These are phyloP conservation scores for Murraya paniculata DNA, from an alignment of 345 rosid species.

Conservation along the genomic window DNA sequence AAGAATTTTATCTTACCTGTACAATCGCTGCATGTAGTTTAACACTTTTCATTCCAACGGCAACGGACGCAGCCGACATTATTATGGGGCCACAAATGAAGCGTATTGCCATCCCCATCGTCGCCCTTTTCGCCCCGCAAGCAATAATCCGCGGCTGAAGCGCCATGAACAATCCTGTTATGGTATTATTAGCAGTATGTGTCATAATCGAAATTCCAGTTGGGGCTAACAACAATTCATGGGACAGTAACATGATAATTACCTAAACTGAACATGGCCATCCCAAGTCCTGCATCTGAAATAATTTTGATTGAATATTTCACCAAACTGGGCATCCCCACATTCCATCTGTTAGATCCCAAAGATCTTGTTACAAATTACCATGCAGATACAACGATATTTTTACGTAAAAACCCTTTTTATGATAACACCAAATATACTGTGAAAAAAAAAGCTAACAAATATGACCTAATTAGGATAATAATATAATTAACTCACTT, in stretches of 20 bases:
- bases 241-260: constrained; percentile 12
- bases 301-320: constrained; percentile 63
- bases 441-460: background rate
- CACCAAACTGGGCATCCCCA: constrained; percentile 61
- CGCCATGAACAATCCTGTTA: constrained; percentile 78
- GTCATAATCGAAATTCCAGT: background rate
- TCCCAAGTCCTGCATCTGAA: constrained; percentile 81
- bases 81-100: constrained; percentile 60
- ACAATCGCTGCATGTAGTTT: constrained; percentile 70
- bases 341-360: constrained; percentile 49
- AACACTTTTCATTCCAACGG: constrained; percentile 47
- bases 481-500: constrained; percentile 26
- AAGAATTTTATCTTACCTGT: constrained; percentile 37
- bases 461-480: background rate
- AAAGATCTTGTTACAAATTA: background rate
- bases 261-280: constrained; percentile 93
- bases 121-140: constrained; percentile 63
- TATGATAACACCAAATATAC: no score
- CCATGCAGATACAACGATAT: background rate
- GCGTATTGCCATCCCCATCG: constrained; percentile 58
- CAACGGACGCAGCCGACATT: constrained; percentile 52
- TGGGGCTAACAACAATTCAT: background rate
- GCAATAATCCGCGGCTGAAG: constrained; percentile 67
- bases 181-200: background rate
- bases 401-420: background rate